Evolutionary conservation across 2,329 filamentous ascomycete species (phyloP).

Genomic region (Alternaria arbusti): DNA sequence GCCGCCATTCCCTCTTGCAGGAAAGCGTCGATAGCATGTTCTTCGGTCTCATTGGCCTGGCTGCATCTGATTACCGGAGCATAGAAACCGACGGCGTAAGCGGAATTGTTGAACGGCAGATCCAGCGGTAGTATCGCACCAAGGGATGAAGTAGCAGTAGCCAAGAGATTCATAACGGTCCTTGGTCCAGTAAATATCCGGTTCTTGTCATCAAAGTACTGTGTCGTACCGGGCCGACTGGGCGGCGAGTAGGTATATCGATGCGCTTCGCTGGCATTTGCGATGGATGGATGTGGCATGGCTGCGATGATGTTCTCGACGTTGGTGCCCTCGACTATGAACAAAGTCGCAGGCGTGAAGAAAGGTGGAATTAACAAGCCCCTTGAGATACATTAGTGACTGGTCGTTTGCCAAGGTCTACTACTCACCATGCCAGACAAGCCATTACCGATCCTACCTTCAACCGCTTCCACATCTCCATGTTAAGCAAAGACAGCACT

Average conservation of each 20-base stretch:
- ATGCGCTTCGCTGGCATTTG: neutral
- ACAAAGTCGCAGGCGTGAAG: neutral
- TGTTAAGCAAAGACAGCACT: neutral
- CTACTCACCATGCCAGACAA: neutral
- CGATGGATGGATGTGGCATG: neutral
- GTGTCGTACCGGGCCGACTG: neutral
- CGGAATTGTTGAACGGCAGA: neutral
- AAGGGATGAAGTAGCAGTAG: neutral
- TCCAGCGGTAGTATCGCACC: neutral
- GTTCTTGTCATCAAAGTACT: neutral
- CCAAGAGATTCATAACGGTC: neutral
- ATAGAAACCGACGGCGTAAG: neutral
- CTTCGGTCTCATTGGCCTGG: neutral
- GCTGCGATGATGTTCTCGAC: neutral
- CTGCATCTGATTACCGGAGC: neutral
- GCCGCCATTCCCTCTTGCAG: neutral
- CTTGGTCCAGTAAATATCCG: neutral
- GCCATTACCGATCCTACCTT: neutral
- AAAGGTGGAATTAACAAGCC: neutral
- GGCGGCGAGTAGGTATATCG: neutral
- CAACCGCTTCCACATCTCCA: neutral
- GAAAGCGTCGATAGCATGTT: neutral
- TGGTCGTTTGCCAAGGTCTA: too few relatives aligned
- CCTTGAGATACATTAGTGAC: neutral
- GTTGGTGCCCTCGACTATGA: neutral